phyloP scores from a whole-genome alignment of 140 eudicot species.

The Oenanthe javanica region DNA sequence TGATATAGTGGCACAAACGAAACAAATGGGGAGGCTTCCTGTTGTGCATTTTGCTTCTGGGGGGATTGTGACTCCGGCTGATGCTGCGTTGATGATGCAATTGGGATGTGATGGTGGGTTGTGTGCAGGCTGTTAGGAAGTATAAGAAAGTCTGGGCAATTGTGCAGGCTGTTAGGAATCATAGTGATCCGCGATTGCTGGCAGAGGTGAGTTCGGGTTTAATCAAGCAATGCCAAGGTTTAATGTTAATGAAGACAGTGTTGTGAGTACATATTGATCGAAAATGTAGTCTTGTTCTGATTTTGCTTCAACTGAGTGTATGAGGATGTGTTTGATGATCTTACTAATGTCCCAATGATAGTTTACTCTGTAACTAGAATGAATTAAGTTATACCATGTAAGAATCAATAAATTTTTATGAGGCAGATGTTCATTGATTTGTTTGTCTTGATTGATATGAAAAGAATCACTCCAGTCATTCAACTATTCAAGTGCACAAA shows the following conservation, averaged over 20 bases:
- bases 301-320: neutral
- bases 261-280: conserved; percentile 17
- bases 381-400: too few species aligned
- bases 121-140: conserved; percentile 10
- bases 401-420: neutral
- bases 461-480: neutral
- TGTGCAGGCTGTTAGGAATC: conserved; percentile 79
- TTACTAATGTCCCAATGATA: neutral
- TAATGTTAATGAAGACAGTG: conserved; percentile 36
- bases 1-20: conserved; percentile 70
- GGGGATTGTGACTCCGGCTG: conserved; percentile 82
- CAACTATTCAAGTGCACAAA: too few species aligned
- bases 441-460: too few species aligned
- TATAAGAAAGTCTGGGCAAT: conserved; percentile 55
- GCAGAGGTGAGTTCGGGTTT: conserved; percentile 65
- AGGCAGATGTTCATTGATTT: neutral
- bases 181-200: conserved; percentile 51
- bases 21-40: conserved; percentile 81
- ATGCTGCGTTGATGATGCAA: conserved; percentile 88
- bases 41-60: conserved; percentile 91
- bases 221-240: conserved; percentile 51
- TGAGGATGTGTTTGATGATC: neutral
- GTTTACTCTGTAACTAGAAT: neutral
- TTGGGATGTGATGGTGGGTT: conserved; percentile 87
- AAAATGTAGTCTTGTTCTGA: neutral